A percentile compares a stretch with the other conserved stretches of the same genome.
phyloP scores from a whole-genome alignment of 305 asterid species.

The Plantago lanceolata region DNA sequence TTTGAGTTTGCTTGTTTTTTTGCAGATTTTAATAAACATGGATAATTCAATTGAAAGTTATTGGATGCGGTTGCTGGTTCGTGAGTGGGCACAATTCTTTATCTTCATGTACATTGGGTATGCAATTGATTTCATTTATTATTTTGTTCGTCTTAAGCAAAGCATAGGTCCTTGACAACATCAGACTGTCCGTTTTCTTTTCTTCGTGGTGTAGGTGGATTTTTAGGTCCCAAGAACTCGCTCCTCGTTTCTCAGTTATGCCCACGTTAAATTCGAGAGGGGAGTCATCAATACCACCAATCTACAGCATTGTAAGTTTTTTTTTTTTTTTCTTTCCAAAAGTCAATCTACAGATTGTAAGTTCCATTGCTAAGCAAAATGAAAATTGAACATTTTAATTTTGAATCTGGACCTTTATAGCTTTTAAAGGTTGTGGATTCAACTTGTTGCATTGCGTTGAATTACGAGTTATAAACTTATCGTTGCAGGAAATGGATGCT shows the following conservation, averaged over 20 bases:
- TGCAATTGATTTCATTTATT: slow-evolving; percentile 16
- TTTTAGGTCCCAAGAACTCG: slow-evolving; percentile 64
- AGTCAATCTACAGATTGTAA: slow-evolving; percentile 72
- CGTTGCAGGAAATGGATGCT: slow-evolving; percentile 83
- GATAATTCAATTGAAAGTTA: slow-evolving; percentile 53
- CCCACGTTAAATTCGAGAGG: slow-evolving; percentile 46
- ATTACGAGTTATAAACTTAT: background rate
- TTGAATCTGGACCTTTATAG: no score
- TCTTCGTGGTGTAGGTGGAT: slow-evolving; percentile 53
- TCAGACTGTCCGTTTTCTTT: background rate
- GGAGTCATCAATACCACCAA: slow-evolving; percentile 61
- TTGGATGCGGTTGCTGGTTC: slow-evolving; percentile 71
- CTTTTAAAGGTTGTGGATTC: no score
- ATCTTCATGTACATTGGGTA: slow-evolving; percentile 77
- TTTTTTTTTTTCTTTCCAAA: no score
- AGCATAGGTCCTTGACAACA: background rate
- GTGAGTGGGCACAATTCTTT: slow-evolving; percentile 80
- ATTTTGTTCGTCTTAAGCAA: slow-evolving; percentile 4
- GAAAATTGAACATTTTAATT: no score
- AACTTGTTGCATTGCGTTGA: no score
- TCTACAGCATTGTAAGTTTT: slow-evolving; percentile 80
- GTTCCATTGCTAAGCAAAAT: no score
- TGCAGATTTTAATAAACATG: slow-evolving; percentile 62
- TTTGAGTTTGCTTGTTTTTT: slow-evolving; percentile 12
- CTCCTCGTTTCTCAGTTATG: slow-evolving; percentile 75